phyloP scores from a whole-genome alignment of 805 yeast species.

The Metschnikowia drakensbergensis region DNA sequence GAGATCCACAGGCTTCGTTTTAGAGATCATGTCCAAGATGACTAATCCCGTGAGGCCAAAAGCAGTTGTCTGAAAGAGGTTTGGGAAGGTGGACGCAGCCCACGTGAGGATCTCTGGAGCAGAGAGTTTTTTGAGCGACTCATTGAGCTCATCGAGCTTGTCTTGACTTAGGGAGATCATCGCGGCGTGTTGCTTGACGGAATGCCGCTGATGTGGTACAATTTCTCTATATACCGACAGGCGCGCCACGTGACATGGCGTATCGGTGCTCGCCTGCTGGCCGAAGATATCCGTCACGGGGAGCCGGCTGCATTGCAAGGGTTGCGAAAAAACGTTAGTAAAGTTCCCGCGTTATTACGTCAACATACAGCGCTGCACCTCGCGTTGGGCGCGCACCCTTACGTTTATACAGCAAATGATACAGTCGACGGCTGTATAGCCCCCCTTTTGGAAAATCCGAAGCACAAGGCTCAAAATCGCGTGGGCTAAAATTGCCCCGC shows the following conservation, averaged over 20 bases:
- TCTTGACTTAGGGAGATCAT: conserved; percentile 27
- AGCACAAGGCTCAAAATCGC: too few relatives aligned
- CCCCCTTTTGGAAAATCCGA: too few relatives aligned
- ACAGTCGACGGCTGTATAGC: too few relatives aligned
- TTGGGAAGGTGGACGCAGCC: conserved; percentile 81
- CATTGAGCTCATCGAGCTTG: conserved; percentile 65
- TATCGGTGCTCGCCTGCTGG: neutral
- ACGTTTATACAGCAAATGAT: too few relatives aligned
- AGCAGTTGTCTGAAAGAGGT: conserved; percentile 86
- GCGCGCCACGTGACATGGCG: conserved; percentile 18
- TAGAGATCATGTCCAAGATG: conserved; percentile 73
- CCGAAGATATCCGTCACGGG: neutral
- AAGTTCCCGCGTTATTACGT: too few relatives aligned
- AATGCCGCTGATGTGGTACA: too few relatives aligned
- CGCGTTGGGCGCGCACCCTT: too few relatives aligned
- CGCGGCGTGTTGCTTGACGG: neutral
- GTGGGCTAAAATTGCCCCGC: too few relatives aligned
- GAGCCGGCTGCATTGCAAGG: neutral
- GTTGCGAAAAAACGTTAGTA: too few relatives aligned
- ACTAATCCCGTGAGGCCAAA: conserved; percentile 92
- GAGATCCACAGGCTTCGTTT: conserved; percentile 53
- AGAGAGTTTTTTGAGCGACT: conserved; percentile 47
- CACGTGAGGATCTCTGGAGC: conserved; percentile 78
- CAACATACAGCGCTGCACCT: too few relatives aligned
- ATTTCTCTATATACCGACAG: neutral